Percentiles rank a stretch among this genome's conserved stretches.
Evolutionary conservation across 192 early-diverging fungal genomes (phyloP).

Genomic region (Linnemannia elongata): DNA sequence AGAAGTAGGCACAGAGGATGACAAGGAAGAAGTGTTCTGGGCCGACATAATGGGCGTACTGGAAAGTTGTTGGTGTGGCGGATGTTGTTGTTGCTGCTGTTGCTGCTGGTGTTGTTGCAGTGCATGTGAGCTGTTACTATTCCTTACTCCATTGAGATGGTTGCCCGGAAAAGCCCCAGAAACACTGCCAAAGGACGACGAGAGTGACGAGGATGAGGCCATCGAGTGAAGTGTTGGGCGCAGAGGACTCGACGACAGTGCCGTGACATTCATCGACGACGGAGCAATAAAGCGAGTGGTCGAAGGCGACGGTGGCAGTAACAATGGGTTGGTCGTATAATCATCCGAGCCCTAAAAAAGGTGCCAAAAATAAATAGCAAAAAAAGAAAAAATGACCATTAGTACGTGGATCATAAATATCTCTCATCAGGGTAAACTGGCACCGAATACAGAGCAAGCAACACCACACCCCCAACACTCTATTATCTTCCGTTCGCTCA

Average conservation of each 20-base stretch:
- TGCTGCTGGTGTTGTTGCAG: slow-evolving; percentile 15
- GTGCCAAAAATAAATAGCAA: not conserved
- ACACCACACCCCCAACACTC: not conserved
- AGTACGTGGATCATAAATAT: not conserved
- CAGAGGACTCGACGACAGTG: slow-evolving; percentile 46
- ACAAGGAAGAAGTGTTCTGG: slow-evolving; percentile 14
- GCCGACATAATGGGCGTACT: slow-evolving; percentile 2
- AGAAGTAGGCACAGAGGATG: slow-evolving; percentile 21
- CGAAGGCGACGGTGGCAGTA: slow-evolving; percentile 54
- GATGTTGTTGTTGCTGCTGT: slow-evolving; percentile 18
- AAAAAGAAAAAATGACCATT: not conserved
- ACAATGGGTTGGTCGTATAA: slow-evolving; percentile 39
- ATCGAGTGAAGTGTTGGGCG: slow-evolving; percentile 44
- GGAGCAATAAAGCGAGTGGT: slow-evolving; percentile 45
- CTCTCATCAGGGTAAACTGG: not conserved
- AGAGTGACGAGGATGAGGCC: slow-evolving; percentile 51
- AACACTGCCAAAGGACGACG: slow-evolving; percentile 44
- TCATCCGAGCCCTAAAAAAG: slow-evolving; percentile 40
- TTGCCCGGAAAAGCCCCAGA: slow-evolving; percentile 21
- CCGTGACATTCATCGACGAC: slow-evolving; percentile 32
- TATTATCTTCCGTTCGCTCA: not conserved
- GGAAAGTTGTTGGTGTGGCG: not conserved
- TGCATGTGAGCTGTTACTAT: slow-evolving; percentile 25
- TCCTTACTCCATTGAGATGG: slow-evolving; percentile 17
- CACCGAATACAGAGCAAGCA: not conserved